Conservation (phyloP, 2,329 filamentous ascomycete genomes). For the Calonectria honghensis region DNA sequence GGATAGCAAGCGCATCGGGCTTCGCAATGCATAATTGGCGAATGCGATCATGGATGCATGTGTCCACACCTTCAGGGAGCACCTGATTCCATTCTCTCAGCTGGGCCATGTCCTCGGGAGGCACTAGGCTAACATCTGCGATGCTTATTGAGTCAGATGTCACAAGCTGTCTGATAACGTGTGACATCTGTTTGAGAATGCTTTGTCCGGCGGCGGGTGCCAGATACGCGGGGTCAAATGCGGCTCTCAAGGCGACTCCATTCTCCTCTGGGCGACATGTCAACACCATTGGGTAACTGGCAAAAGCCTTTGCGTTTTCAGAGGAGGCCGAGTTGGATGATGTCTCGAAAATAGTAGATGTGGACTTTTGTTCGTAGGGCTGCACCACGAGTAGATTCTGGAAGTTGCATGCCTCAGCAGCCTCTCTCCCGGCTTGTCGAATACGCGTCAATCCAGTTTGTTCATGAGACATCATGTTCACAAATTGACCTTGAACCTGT, state of each 20-base stretch:
- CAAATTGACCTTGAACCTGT: not conserved
- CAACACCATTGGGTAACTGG: conserved; percentile 6
- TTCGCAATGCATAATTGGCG: not conserved
- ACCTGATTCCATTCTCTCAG: not conserved
- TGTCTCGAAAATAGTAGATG: not conserved
- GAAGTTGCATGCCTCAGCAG: conserved; percentile 12
- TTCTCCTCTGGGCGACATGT: conserved; percentile 2
- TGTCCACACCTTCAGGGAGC: not conserved
- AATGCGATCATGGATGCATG: conserved; percentile 8
- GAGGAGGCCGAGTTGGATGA: conserved; percentile 1
- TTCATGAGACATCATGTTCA: conserved; percentile 3
- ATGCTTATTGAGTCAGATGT: not conserved
- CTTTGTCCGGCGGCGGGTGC: not conserved
- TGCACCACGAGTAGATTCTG: conserved; percentile 16
- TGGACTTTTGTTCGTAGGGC: not conserved
- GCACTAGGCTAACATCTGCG: not conserved
- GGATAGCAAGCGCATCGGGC: not conserved
- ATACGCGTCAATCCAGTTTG: conserved; percentile 10
- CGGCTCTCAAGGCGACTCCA: not conserved
- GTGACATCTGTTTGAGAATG: conserved; percentile 16
- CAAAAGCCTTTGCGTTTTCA: conserved; percentile 17
- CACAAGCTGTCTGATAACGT: conserved; percentile 7
- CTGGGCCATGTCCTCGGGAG: not conserved
- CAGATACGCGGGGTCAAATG: not conserved
- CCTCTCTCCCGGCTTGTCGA: not conserved